Base-by-base conservation (phyloP, 352 stramenopile genomes). In the Globisporangium spiculum region DNA sequence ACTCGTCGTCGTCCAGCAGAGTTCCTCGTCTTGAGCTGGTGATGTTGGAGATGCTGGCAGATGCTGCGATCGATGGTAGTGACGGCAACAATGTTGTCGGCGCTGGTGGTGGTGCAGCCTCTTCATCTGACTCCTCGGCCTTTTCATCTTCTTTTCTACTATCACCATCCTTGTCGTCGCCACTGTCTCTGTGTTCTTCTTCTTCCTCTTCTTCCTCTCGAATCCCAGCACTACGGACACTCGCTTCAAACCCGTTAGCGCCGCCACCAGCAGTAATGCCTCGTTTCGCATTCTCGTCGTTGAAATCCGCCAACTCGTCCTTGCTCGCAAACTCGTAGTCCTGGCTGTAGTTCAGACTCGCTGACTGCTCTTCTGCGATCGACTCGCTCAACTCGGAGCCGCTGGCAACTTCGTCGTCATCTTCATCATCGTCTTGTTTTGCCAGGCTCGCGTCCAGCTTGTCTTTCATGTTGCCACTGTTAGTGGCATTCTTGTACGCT, bases 361-460 rank as follows among this genome's bases (percentile, higher is more conserved):
- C 57, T 0, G 72, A 72, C 20, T 69, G 70, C 18, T 83, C 76
- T 1, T 74, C 68, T 4, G 67, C 76, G 20, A 86, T 77, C 22
- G 83, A 91, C 55, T 90, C 79, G 30, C 80, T 81, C 9, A 88
- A 54, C 52, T 90, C 84, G 0, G 82, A 92, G 6, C 61, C 79
- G 67, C 81, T 91, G 26, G 69, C 71, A 4, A 89, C 68, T 22
- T 89, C 81, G 64, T 90, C 82, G 1, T 68, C 76, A 65, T 88
- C 77, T 41, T 78, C 87, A 16, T 75, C 79, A 26, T 88, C 81
- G 3, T 84, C 76, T n/a, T 68, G 72, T 12, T 73, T 68, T n/a
- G 60, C 67, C 38, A 46, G 38, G 14, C 18, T 46, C 16, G 74
- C 67, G 1, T 71, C 56, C 18, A 66, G 44, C 30, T 76, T 65